Evolutionary conservation across 768 basidiomycete species (phyloP).

Genomic region (Mycena sanguinolenta): DNA sequence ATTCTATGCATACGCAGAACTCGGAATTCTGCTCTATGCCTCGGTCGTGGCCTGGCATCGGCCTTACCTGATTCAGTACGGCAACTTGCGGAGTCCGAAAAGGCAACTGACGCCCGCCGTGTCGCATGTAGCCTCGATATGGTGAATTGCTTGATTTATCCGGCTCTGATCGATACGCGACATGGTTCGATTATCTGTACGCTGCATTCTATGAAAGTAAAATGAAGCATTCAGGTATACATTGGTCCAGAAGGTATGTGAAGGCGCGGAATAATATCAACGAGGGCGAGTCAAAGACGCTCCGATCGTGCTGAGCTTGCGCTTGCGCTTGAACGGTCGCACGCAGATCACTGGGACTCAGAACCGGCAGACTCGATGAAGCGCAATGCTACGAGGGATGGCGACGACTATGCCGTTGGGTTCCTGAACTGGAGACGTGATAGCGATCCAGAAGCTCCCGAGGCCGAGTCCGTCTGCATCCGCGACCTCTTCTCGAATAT

Average conservation of each 20-base stretch:
- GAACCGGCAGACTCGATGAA: neutral
- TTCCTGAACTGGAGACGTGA: constrained; percentile 17
- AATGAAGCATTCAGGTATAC: neutral
- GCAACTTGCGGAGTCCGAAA: neutral
- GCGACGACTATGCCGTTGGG: neutral
- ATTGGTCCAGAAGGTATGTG: constrained; percentile 5
- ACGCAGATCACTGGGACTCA: constrained; percentile 18
- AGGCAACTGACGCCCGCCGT: neutral
- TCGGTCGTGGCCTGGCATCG: neutral
- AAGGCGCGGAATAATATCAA: constrained; percentile 14
- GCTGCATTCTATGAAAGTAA: constrained; percentile 13
- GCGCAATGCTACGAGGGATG: neutral
- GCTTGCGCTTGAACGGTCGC: constrained; percentile 25
- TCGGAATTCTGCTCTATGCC: constrained; percentile 3
- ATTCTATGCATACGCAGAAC: neutral
- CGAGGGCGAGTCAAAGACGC: constrained; percentile 7
- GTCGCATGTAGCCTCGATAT: constrained; percentile 10
- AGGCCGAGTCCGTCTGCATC: constrained; percentile 9
- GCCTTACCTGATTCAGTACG: constrained; percentile 10
- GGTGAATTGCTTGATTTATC: constrained; percentile 19
- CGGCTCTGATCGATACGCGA: neutral
- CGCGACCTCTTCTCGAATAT: constrained; percentile 24
- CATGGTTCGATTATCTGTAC: constrained; percentile 9
- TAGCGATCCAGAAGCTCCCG: constrained; percentile 22
- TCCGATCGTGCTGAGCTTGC: constrained; percentile 33